Conservation (phyloP, 805 yeast genomes). For the Hanseniaspora clermontiae region DNA sequence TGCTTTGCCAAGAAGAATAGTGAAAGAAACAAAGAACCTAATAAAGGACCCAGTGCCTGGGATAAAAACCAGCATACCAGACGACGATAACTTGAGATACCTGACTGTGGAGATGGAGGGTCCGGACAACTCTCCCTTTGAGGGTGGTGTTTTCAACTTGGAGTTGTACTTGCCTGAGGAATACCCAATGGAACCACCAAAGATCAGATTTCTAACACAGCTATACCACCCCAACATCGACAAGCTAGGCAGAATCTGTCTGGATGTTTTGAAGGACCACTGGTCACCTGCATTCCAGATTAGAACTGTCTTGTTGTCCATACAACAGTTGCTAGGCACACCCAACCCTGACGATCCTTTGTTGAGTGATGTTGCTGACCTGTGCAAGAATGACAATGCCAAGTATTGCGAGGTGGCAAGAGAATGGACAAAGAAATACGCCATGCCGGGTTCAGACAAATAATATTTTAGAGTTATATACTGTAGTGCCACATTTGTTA, state of each 20-base stretch:
- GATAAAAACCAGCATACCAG: constrained; percentile 71
- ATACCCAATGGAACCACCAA: constrained; percentile 97
- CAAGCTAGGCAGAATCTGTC: constrained; percentile 84
- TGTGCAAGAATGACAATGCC: constrained; percentile 79
- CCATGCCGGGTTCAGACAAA: constrained; percentile 16
- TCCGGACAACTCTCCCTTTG: constrained; percentile 84
- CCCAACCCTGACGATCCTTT: constrained; percentile 98
- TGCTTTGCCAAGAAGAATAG: constrained; percentile 73
- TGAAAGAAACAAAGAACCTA: constrained; percentile 86
- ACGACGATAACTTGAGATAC: constrained; percentile 84
- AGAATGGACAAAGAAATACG: constrained; percentile 33
- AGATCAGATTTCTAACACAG: constrained; percentile 82
- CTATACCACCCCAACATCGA: constrained; percentile 96
- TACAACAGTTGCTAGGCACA: constrained; percentile 86
- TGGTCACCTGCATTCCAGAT: constrained; percentile 98
- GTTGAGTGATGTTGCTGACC: constrained; percentile 95
- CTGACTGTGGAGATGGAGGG: constrained; percentile 89
- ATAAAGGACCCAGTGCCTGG: constrained; percentile 95
- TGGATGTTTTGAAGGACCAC: constrained; percentile 85
- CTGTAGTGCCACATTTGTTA: background rate
- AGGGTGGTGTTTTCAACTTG: constrained; percentile 65
- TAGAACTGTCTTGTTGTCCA: constrained; percentile 76
- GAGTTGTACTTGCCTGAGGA: constrained; percentile 91
- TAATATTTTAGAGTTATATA: background rate
- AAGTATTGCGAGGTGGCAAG: constrained; percentile 69